Percentiles rank a stretch among this genome's conserved stretches.
These are phyloP conservation scores for Cutaneotrichosporon cyanovorans DNA, from an alignment of 1,284 basidiomycete species.

Conservation along the genomic window DNA sequence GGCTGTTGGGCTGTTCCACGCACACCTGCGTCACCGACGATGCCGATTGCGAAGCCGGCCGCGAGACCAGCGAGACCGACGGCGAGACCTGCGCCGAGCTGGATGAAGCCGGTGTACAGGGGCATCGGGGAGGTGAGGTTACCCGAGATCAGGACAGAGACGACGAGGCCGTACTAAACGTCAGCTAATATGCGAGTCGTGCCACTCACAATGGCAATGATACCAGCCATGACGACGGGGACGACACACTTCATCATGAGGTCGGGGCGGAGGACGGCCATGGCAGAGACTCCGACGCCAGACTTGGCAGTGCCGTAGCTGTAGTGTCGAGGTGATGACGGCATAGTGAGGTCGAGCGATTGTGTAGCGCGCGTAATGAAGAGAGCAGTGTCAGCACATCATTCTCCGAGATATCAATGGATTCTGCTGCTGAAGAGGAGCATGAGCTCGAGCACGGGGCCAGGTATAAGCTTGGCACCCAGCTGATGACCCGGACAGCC, in stretches of 20 bases:
- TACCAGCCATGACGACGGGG: constrained; percentile 99
- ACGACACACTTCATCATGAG: constrained; percentile 93
- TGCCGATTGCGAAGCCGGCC: constrained; percentile 85
- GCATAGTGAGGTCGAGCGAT: not conserved
- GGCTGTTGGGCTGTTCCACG: constrained; percentile 86
- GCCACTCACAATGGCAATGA: constrained; percentile 68
- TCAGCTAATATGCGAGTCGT: constrained; percentile 1
- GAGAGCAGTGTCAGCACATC: not conserved
- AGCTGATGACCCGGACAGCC: too few species aligned
- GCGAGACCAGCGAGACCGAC: constrained; percentile 83
- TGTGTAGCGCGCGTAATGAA: not conserved
- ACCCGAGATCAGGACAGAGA: constrained; percentile 77
- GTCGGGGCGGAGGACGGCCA: constrained; percentile 92
- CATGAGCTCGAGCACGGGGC: too few species aligned
- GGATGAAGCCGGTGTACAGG: constrained; percentile 76
- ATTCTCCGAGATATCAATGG: too few species aligned
- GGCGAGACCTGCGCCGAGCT: constrained; percentile 74
- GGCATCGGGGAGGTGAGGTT: constrained; percentile 54
- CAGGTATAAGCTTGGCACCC: too few species aligned
- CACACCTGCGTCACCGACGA: constrained; percentile 93
- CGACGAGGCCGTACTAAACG: constrained; percentile 77
- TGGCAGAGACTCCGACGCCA: constrained; percentile 96
- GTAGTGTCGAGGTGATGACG: not conserved
- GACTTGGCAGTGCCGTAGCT: constrained; percentile 91
- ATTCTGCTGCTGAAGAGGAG: too few species aligned